A percentile compares a stretch with the other conserved stretches of the same genome.
phyloP scores from a whole-genome alignment of 768 basidiomycete species.

The Lactifluus rugatus region DNA sequence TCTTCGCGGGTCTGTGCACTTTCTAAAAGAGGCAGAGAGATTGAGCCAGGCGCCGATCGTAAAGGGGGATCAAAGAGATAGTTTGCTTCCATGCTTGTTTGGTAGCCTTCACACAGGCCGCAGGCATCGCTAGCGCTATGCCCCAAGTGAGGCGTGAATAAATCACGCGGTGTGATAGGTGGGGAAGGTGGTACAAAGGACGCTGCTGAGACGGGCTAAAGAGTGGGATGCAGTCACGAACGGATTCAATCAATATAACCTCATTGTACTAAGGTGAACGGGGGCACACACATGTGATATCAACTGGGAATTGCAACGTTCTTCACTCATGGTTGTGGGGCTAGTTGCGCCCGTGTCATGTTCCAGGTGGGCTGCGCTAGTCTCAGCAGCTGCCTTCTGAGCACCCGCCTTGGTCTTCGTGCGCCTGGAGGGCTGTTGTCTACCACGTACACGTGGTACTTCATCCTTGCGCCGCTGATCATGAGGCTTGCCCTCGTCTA shows the following conservation, averaged over 20 bases:
- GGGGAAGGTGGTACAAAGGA: not conserved
- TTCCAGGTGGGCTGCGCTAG: not conserved
- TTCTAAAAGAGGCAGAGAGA: not conserved
- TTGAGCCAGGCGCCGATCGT: not conserved
- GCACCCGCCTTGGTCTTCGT: not conserved
- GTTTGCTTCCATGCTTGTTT: not conserved
- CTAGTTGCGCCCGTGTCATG: not conserved
- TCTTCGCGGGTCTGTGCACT: slow-evolving; percentile 8
- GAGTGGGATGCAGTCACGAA: not conserved
- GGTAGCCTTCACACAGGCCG: not conserved
- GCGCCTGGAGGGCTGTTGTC: not conserved
- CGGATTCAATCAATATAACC: not conserved
- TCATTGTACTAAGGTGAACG: not conserved
- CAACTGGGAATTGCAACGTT: not conserved
- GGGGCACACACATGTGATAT: not conserved
- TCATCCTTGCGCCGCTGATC: not conserved
- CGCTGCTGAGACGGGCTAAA: not conserved
- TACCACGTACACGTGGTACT: not conserved
- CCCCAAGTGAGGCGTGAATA: not conserved
- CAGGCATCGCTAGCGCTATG: not conserved
- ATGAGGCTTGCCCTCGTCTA: not conserved
- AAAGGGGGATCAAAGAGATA: slow-evolving; percentile 1
- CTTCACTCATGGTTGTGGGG: not conserved
- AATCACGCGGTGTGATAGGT: not conserved
- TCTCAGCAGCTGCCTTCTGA: not conserved